phyloP scores from a whole-genome alignment of 768 basidiomycete species.

The Rickenella mellea region DNA sequence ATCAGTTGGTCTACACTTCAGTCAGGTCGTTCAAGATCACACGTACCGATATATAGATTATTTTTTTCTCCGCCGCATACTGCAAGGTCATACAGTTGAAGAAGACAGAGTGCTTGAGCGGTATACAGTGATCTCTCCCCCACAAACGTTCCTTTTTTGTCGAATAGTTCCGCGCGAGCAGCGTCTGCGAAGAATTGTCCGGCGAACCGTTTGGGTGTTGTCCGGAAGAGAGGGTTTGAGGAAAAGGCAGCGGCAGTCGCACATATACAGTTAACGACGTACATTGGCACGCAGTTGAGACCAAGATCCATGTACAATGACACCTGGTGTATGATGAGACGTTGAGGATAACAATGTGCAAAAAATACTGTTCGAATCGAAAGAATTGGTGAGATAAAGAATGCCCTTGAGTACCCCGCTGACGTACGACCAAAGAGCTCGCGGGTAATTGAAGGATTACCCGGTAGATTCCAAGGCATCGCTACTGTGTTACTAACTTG shows the following conservation, averaged over 20 bases:
- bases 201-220: constrained; percentile 43
- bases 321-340: constrained; percentile 70
- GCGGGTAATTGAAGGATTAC: constrained; percentile 10
- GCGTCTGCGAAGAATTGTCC: constrained; percentile 43
- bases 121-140: constrained; percentile 61
- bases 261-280: constrained; percentile 67
- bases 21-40: not conserved
- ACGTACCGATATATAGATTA: constrained; percentile 23
- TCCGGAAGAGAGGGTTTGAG: constrained; percentile 52
- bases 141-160: no score
- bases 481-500: constrained; percentile 11
- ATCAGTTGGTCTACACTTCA: not conserved
- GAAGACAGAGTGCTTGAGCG: constrained; percentile 66
- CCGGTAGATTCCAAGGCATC: not conserved
- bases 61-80: constrained; percentile 25
- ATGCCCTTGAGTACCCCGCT: constrained; percentile 28
- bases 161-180: constrained; percentile 62
- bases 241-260: constrained; percentile 76
- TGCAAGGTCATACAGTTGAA: constrained; percentile 56
- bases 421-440: constrained; percentile 12
- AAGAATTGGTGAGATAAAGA: constrained; percentile 1
- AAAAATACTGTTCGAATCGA: constrained; percentile 53
- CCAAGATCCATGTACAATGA: constrained; percentile 61
- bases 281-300: constrained; percentile 55
- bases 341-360: constrained; percentile 70